Evolutionary conservation across 768 basidiomycete species (phyloP).

Genomic region (Lentinus brumalis): DNA sequence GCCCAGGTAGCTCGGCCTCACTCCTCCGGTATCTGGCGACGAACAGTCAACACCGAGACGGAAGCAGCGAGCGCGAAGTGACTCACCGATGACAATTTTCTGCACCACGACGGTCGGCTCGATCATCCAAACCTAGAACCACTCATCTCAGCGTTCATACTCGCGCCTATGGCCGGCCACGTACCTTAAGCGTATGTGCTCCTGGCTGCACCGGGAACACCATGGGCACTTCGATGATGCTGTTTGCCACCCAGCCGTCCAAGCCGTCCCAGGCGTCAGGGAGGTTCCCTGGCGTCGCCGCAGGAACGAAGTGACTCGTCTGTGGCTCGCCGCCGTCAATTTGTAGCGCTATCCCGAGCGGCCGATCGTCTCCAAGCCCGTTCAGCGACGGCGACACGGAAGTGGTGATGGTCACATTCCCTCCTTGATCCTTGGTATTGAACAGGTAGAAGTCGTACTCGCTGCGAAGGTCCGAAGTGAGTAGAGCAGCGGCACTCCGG

Average conservation of each 20-base stretch:
- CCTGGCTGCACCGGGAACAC: slow-evolving; percentile 48
- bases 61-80: not conserved
- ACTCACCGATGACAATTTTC: slow-evolving; percentile 59
- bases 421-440: slow-evolving; percentile 43
- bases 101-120: slow-evolving; percentile 63
- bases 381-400: slow-evolving; percentile 57
- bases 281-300: slow-evolving; percentile 44
- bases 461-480: slow-evolving; percentile 30
- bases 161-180: slow-evolving; percentile 7
- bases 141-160: not conserved
- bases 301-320: slow-evolving; percentile 49
- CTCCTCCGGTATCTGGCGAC: slow-evolving; percentile 54
- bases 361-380: slow-evolving; percentile 48
- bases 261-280: slow-evolving; percentile 49
- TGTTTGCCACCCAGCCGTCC: slow-evolving; percentile 57
- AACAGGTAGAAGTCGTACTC: slow-evolving; percentile 70
- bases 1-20: slow-evolving; percentile 59
- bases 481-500: not conserved
- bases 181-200: slow-evolving; percentile 60
- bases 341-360: slow-evolving; percentile 52
- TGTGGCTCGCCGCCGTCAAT: slow-evolving; percentile 47
- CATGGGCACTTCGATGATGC: slow-evolving; percentile 44
- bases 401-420: slow-evolving; percentile 51
- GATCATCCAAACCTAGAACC: slow-evolving; percentile 50
- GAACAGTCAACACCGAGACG: not conserved